Evolutionary conservation across 2,329 filamentous ascomycete species (phyloP).

Genomic region (Neocucurbitaria cava): DNA sequence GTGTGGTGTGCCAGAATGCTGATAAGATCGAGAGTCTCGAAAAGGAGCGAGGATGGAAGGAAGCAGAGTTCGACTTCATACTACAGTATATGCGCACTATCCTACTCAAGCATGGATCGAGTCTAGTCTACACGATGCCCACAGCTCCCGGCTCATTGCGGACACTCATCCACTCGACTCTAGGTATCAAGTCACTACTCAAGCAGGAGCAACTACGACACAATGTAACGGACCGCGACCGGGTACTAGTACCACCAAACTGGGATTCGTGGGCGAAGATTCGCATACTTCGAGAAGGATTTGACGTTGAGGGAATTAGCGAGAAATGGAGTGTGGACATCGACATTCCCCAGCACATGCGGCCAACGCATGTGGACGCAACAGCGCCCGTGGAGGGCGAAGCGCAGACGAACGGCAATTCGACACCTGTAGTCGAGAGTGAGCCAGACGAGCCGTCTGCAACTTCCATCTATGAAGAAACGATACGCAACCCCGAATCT

Average conservation of each 20-base stretch:
- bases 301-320: slow-evolving; percentile 87
- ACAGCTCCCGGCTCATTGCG: slow-evolving; percentile 75
- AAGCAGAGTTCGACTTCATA: slow-evolving; percentile 95
- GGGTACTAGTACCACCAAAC: slow-evolving; percentile 92
- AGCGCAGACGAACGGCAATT: slow-evolving; percentile 13
- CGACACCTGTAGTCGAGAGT: slow-evolving; percentile 14
- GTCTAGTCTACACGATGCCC: slow-evolving; percentile 56
- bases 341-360: slow-evolving; percentile 53
- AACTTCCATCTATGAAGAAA: slow-evolving; percentile 77
- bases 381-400: slow-evolving; percentile 17
- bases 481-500: slow-evolving; percentile 75
- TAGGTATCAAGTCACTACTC: slow-evolving; percentile 84
- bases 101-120: slow-evolving; percentile 76
- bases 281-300: slow-evolving; percentile 85
- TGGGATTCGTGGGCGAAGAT: slow-evolving; percentile 99
- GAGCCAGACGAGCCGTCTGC: slow-evolving; percentile 59
- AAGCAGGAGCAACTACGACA: slow-evolving; percentile 57
- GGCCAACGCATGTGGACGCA: slow-evolving; percentile 29
- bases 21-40: slow-evolving; percentile 92
- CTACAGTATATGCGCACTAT: slow-evolving; percentile 91
- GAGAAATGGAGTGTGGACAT: slow-evolving; percentile 87
- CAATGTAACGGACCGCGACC: slow-evolving; percentile 92
- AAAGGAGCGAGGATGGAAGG: slow-evolving; percentile 89
- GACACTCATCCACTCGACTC: slow-evolving; percentile 80
- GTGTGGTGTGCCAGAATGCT: slow-evolving; percentile 95